Base-by-base conservation (phyloP, 2,329 filamentous ascomycete species). In the Ilyonectria robusta region DNA sequence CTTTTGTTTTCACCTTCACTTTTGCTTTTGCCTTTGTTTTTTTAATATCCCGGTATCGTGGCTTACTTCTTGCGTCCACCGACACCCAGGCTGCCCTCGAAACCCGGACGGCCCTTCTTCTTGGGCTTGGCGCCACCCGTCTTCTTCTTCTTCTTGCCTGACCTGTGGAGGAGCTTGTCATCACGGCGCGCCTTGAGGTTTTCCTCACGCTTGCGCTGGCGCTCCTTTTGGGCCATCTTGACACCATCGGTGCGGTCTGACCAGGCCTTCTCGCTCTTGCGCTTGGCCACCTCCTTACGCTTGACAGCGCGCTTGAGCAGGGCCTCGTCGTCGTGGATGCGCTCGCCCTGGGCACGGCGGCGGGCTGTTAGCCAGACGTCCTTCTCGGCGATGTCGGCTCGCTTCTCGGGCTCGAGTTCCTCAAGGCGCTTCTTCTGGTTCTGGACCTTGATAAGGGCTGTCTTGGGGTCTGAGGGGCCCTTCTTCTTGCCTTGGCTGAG, bases 231-330 rank as follows among this genome's bases (percentile, higher is more conserved):
- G 55, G 92, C 86, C 81, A 93, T 92, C 71, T 89, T 87, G 55
- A 98, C 90, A 33, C 91, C 91, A 31, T 92, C 89, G 44, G 89
- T 83, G 55, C 93, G 87, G 64, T 94, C 92, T 53, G 84, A 87
- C 93, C 96, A 98, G 77, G 96, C 94, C 78, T 92, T 92, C 80
- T 94, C 94, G 78, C 93, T 97, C 89, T 96, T 97, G 82, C 91
- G 92, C 89, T 98, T 98, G 59, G 88, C 85, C 72, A 91, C 90
- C 76, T 98, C 94, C 84, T 97, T 97, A 72, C 95, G 91, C 87
- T 98, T 98, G 72, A 98, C 85, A 0, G 95, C 93, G 86, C 97
- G 98, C 86, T 97, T 98, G 31, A 99, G 87, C 63, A 97, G 83
- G 51, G 88, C 90, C 70, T 94, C 94, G 79, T 97, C 94, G 77